Base-by-base conservation (phyloP, 148 eudicot genomes). In the Spergularia bocconei region DNA sequence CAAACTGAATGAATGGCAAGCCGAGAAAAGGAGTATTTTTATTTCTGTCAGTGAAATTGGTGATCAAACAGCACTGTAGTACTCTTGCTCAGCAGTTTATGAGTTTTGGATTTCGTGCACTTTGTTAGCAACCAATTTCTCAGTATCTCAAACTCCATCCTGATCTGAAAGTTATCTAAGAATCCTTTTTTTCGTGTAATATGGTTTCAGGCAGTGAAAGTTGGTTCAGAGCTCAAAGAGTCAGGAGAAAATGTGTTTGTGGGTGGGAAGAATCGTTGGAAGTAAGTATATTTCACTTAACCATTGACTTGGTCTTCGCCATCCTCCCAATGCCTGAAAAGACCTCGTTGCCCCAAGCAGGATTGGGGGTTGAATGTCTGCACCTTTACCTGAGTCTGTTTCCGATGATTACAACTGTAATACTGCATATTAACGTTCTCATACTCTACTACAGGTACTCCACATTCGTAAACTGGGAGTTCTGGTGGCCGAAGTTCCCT, bases 401-500 rank as follows among this genome's bases (percentile, higher is more conserved):
- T 59, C 63, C 33, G 12, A 59, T 59, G 36, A 41, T 50, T 44
- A n/a, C 39, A n/a, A 10, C 41, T 39, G 36, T 0, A 29, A 29
- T 3, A 29, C 36, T 29, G 52, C n/a, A 41, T 6, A 2, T 50
- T 68, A 4, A 68, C 55, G 11, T n/a, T 68, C 13, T 16, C 23
- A 68, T 68, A 1, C 50, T 23, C 23, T 20, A 21, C 56, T 80
- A 77, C 88, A 95, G 99, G 82, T 95, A 89, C 82, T 92, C 98
- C 13, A 79, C 91, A 61, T 95, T 95, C 73, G 87, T 95, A 69
- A 95, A 95, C 82, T 95, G 98, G 99, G 99, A 95, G 85, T 87
- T 90, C 56, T 95, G 99, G 99, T 95, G 98, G 99, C 98, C 98
- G 67, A 87, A 83, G 53, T 95, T 95, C 74, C 99, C 99, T 55